Evolutionary conservation across 148 eudicot genomes (phyloP).

Genomic region (Rhododendron simsii): DNA sequence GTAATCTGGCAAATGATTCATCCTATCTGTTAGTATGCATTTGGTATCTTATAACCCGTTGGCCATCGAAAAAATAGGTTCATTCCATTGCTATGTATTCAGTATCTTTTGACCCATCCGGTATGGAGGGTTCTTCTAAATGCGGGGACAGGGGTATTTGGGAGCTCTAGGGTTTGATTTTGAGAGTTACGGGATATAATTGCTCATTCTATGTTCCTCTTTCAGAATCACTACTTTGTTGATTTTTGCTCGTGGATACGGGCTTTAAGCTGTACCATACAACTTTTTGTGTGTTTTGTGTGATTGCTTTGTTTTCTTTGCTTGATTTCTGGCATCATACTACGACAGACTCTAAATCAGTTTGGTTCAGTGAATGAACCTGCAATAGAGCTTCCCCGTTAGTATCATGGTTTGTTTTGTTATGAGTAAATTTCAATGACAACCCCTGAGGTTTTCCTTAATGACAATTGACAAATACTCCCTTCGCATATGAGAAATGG

Average conservation of each 20-base stretch:
- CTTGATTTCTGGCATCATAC: neutral
- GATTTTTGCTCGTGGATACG: neutral
- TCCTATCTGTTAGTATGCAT: neutral
- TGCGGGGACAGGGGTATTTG: neutral
- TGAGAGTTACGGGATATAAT: neutral
- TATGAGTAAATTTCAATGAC: too few species aligned
- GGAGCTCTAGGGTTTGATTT: neutral
- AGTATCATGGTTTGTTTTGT: neutral
- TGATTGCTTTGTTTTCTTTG: neutral
- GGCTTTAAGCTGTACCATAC: neutral
- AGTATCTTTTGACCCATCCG: neutral
- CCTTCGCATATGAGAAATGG: too few species aligned
- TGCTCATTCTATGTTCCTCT: neutral
- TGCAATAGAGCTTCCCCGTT: neutral
- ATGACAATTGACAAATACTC: too few species aligned
- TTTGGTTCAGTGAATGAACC: neutral
- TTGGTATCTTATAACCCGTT: neutral
- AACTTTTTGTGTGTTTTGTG: neutral
- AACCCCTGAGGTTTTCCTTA: too few species aligned
- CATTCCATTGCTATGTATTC: neutral
- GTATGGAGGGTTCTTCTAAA: neutral
- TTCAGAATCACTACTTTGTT: neutral
- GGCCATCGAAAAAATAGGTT: neutral
- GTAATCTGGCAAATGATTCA: neutral
- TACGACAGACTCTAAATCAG: neutral